phyloP scores from a whole-genome alignment of 495 filamentous ascomycete genomes.

The Tetracladium marchalianum region DNA sequence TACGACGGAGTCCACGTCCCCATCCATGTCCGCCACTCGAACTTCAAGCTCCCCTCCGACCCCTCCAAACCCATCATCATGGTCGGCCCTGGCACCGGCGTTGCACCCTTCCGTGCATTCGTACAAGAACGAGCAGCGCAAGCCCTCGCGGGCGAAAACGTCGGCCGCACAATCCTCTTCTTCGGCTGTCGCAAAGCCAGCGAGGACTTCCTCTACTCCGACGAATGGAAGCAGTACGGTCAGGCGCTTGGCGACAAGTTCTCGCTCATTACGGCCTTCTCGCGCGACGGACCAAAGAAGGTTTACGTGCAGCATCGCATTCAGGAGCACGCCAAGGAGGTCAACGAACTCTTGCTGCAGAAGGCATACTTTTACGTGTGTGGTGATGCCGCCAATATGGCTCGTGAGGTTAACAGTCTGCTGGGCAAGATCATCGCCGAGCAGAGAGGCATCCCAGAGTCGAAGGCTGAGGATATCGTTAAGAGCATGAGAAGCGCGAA shows the following conservation, averaged over 20 bases:
- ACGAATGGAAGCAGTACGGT: constrained; percentile 88
- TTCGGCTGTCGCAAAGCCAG: constrained; percentile 78
- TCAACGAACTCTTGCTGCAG: constrained; percentile 77
- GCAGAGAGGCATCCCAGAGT: constrained; percentile 67
- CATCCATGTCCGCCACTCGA: constrained; percentile 93
- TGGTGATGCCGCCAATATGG: constrained; percentile 97
- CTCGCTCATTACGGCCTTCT: constrained; percentile 86
- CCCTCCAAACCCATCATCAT: constrained; percentile 90
- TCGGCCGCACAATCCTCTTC: constrained; percentile 87
- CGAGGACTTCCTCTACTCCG: constrained; percentile 88
- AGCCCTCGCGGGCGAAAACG: constrained; percentile 67
- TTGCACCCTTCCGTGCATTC: constrained; percentile 92
- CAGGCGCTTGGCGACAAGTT: constrained; percentile 77
- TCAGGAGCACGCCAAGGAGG: constrained; percentile 67
- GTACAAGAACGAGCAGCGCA: constrained; percentile 84
- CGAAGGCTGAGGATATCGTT: constrained; percentile 89
- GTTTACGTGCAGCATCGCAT: constrained; percentile 96
- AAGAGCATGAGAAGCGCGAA: constrained; percentile 90
- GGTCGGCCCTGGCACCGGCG: constrained; percentile 93
- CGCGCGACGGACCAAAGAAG: constrained; percentile 72
- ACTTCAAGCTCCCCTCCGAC: constrained; percentile 98
- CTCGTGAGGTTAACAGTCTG: constrained; percentile 83
- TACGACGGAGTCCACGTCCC: constrained; percentile 95
- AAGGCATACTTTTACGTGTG: constrained; percentile 98
- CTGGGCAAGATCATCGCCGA: constrained; percentile 77